A percentile compares a stretch with the other conserved stretches of the same genome.
These are phyloP conservation scores for Coffea canephora DNA, from an alignment of 257 asterid species.

Conservation along the genomic window DNA sequence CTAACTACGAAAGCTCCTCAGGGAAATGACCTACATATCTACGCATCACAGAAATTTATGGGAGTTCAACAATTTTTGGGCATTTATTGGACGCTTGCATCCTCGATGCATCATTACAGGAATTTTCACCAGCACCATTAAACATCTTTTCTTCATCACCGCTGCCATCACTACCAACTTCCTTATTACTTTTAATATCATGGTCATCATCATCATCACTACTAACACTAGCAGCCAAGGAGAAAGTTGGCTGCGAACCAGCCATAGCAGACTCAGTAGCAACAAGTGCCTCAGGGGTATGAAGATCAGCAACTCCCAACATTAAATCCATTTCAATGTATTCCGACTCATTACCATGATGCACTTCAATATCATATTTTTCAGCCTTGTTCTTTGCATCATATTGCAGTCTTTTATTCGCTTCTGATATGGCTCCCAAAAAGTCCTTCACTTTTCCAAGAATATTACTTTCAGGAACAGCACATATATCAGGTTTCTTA, in stretches of 20 bases:
- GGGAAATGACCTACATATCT: not conserved
- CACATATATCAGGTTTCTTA: constrained; percentile 47
- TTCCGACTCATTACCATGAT: constrained; percentile 66
- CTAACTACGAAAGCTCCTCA: not conserved
- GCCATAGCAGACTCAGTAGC: constrained; percentile 87
- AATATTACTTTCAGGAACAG: constrained; percentile 69
- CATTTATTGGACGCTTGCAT: constrained; percentile 39
- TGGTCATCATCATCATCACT: constrained; percentile 44
- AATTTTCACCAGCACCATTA: constrained; percentile 23
- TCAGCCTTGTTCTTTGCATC: constrained; percentile 61
- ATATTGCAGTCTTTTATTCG: constrained; percentile 57
- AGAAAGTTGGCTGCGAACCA: constrained; percentile 43
- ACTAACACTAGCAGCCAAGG: constrained; percentile 35
- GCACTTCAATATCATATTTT: constrained; percentile 67
- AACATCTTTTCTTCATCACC: constrained; percentile 13
- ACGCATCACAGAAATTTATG: constrained; percentile 13
- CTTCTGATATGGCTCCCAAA: constrained; percentile 66
- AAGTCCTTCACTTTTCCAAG: constrained; percentile 76
- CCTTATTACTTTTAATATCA: constrained; percentile 22
- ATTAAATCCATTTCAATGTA: constrained; percentile 88
- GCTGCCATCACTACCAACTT: constrained; percentile 7
- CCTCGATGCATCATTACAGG: constrained; percentile 18
- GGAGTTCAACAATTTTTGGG: constrained; percentile 56
- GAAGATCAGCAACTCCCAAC: constrained; percentile 92
- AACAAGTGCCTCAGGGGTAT: constrained; percentile 86